Evolutionary conservation across 257 asterid genomes (phyloP).

Genomic region (Lithospermum erythrorhizon): DNA sequence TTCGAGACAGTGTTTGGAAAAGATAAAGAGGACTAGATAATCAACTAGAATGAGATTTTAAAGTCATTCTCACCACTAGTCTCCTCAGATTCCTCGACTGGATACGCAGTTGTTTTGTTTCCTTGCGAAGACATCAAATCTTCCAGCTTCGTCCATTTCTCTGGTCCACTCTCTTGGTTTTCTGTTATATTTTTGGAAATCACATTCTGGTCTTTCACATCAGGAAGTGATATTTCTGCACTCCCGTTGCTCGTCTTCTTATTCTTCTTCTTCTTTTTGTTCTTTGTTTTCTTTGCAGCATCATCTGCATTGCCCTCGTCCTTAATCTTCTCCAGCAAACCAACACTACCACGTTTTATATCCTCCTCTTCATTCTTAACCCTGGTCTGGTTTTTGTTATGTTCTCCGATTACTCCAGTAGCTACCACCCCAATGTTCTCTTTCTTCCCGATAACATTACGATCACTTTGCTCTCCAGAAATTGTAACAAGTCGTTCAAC

Average conservation of each 20-base stretch:
- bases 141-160: neutral
- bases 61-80: conserved; percentile 3
- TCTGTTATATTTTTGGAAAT: neutral
- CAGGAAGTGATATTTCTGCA: neutral
- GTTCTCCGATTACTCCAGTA: neutral
- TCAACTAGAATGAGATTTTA: neutral
- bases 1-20: too few species aligned
- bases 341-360: conserved; percentile 7
- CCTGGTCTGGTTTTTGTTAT: neutral
- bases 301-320: conserved; percentile 10
- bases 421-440: conserved; percentile 12
- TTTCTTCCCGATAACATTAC: neutral
- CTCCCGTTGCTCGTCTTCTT: conserved; percentile 5
- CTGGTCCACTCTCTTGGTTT: neutral
- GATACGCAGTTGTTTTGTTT: neutral
- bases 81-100: neutral
- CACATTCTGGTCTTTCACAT: neutral
- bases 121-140: neutral
- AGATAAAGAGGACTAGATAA: too few species aligned
- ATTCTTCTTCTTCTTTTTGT: conserved; percentile 5
- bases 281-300: conserved; percentile 13
- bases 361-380: neutral
- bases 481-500: neutral
- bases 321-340: conserved; percentile 11
- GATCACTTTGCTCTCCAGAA: too few species aligned